Evolutionary conservation across 2,329 filamentous ascomycete species (phyloP).

Genomic region (Ambrosiella xylebori): DNA sequence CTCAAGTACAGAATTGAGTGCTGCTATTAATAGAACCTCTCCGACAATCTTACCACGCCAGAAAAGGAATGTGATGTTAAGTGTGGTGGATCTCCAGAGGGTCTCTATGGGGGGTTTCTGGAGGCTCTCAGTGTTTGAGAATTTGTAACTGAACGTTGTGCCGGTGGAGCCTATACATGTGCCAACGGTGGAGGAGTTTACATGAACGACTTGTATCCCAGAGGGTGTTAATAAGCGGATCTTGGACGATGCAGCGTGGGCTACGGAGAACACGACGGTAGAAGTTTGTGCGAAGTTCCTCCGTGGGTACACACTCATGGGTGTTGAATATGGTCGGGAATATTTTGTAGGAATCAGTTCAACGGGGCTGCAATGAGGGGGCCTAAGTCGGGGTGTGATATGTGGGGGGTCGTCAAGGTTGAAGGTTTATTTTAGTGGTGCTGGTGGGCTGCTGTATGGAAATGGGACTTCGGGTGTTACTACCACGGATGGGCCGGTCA

Average conservation of each 20-base stretch:
- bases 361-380: constrained; percentile 18
- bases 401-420: constrained; percentile 20
- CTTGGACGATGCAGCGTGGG: constrained; percentile 17
- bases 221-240: constrained; percentile 20
- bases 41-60: constrained; percentile 11
- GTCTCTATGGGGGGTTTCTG: constrained; percentile 13
- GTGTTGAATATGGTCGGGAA: constrained; percentile 11
- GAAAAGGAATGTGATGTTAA: constrained; percentile 15
- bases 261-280: constrained; percentile 22
- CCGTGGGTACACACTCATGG: constrained; percentile 19
- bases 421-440: constrained; percentile 16
- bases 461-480: not conserved
- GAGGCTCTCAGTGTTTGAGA: constrained; percentile 16
- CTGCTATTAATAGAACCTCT: constrained; percentile 15
- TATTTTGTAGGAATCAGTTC: constrained; percentile 16
- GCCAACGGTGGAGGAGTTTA: constrained; percentile 17
- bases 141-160: constrained; percentile 12
- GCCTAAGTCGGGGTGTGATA: constrained; percentile 19
- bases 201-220: constrained; percentile 23
- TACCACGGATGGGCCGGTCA: constrained; percentile 14
- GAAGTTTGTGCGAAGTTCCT: constrained; percentile 21
- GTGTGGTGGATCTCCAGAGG: constrained; percentile 12
- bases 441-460: not conserved
- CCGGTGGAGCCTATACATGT: constrained; percentile 17
- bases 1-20: constrained; percentile 12